Base-by-base conservation (phyloP, 768 basidiomycete species). In the Suillus discolor region DNA sequence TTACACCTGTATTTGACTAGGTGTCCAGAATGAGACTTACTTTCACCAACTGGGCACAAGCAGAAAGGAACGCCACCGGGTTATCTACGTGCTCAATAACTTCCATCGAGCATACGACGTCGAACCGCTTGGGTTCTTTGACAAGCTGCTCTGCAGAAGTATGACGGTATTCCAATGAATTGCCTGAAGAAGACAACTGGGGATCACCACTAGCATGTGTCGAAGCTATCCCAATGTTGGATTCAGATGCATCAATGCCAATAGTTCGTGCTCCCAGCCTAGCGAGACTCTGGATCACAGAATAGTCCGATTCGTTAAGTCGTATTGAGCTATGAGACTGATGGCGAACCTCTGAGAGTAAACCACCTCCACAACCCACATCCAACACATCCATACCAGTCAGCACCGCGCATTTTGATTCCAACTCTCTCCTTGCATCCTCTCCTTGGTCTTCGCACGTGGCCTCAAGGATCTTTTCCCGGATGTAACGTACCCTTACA, bases 71-170 rank as follows among this genome's bases (percentile, higher is more conserved):
- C 8, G 84, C 83, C 7, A 87, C 82, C 1, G 97, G 96, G 72
- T 97, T 90, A 74, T 97, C 93, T 61, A 99, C 97, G 73, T 99
- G 97, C 79, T 99, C 97, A 38, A 99, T 74, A 9, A 99, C 97
- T 77, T 99, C 97, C 94, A 99, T 94, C 12, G 96, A 92, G 74
- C 95, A 97, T 16, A 99, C 96, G 23, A 96, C 85, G 74, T 99
- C 97, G 73, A 90, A 99, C 61, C 86, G 86, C 70, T 83, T 83
- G 16, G 84, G 75, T 6, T 88, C 87, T 13, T 83, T 73, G 36
- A 93, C 78, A 4, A 99, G 83, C 1, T 82, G 82, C 73, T 98
- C 96, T 0, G 91, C 94, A 0, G 91, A 82, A 0, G 86, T 82
- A 71, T 93, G 88, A 9, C 86, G 78, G 78, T 98, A 99, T 0